Evolutionary conservation across 2,329 filamentous ascomycete genomes (phyloP).

Genomic region (Diaporthe sp.): DNA sequence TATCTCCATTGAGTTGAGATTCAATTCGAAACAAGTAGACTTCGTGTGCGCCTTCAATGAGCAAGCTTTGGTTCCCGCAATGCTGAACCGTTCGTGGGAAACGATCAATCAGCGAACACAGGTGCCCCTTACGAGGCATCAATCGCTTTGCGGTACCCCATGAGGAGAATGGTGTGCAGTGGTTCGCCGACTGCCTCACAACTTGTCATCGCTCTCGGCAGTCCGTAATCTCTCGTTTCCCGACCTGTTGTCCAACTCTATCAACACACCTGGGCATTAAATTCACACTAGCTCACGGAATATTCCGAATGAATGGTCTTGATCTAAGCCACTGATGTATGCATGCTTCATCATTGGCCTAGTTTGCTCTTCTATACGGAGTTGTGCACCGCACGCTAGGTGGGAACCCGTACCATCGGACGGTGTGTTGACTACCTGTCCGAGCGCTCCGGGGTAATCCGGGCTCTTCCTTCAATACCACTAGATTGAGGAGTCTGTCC

Average conservation of each 20-base stretch:
- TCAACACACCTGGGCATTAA: not conserved
- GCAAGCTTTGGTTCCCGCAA: not conserved
- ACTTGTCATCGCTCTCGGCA: not conserved
- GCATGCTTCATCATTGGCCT: not conserved
- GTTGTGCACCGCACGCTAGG: not conserved
- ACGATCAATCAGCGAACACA: no score
- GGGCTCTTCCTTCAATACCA: not conserved
- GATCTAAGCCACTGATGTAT: not conserved
- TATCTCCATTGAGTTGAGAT: not conserved
- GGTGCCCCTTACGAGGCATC: not conserved
- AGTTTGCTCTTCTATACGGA: not conserved
- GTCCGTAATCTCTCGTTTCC: not conserved
- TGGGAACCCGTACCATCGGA: constrained; percentile 2
- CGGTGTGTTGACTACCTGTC: not conserved
- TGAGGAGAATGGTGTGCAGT: not conserved
- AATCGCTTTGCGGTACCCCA: not conserved
- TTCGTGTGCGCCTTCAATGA: not conserved
- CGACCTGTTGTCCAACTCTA: not conserved
- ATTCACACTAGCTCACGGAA: not conserved
- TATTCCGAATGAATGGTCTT: not conserved
- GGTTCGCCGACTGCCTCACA: not conserved
- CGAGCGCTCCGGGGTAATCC: not conserved
- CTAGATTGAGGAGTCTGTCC: not conserved
- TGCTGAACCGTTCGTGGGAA: no score
- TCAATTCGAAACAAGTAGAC: no score